These are phyloP conservation scores for Tolypocladium pustulatum DNA, from an alignment of 2,329 filamentous ascomycete genomes.

Conservation along the genomic window DNA sequence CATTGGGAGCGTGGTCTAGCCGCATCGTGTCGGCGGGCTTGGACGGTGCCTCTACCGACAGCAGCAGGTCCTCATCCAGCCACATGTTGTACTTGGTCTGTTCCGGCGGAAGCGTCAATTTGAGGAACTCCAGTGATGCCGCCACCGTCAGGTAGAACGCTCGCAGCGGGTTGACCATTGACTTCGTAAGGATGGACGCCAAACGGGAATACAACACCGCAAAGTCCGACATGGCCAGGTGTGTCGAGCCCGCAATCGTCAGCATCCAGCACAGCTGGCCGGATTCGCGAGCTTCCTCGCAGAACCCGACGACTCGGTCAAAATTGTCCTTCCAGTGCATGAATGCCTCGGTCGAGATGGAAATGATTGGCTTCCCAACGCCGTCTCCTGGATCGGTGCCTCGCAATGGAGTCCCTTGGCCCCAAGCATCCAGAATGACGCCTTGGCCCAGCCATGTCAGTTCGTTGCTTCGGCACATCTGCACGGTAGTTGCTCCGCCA, in stretches of 20 bases:
- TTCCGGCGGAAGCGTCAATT: conserved; percentile 35
- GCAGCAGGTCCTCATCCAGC: conserved; percentile 41
- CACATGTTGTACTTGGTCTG: conserved; percentile 39
- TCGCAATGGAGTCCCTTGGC: conserved; percentile 32
- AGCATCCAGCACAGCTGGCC: conserved; percentile 38
- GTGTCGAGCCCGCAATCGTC: conserved; percentile 48
- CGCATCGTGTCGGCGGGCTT: conserved; percentile 33
- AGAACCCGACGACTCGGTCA: conserved; percentile 42
- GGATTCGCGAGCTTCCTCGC: conserved; percentile 41
- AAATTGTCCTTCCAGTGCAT: conserved; percentile 61
- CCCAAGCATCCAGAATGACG: conserved; percentile 59
- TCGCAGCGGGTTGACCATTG: conserved; percentile 50
- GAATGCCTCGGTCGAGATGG: conserved; percentile 58
- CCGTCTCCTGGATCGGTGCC: conserved; percentile 32
- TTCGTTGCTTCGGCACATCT: conserved; percentile 44
- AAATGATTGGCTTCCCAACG: conserved; percentile 44
- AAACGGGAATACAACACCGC: conserved; percentile 50
- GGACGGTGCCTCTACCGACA: conserved; percentile 25
- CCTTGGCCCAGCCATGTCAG: conserved; percentile 50
- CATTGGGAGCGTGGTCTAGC: conserved; percentile 40
- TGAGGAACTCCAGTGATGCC: conserved; percentile 51
- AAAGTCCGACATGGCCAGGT: conserved; percentile 58
- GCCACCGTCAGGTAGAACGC: conserved; percentile 55
- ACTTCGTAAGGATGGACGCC: conserved; percentile 49
- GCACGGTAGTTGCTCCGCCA: conserved; percentile 52